phyloP scores from a whole-genome alignment of 306 rosid species.

The Vigna reflexopilosa region DNA sequence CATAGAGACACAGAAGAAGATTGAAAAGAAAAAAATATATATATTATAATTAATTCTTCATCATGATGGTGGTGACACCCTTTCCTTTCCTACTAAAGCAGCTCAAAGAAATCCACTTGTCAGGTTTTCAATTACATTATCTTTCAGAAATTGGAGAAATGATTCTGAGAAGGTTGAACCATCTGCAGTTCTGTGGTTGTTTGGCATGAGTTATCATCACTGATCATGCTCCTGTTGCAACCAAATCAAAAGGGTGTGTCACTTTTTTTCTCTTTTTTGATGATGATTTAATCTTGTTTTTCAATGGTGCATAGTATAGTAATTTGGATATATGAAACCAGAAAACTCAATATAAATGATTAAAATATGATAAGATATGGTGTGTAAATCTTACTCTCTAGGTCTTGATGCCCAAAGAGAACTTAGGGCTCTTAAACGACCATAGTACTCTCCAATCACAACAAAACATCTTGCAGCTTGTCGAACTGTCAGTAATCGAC shows the following conservation, averaged over 20 bases:
- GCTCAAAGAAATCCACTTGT: conserved; percentile 36
- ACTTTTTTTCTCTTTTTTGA: background rate
- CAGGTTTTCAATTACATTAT: conserved; percentile 11
- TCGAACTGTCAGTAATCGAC: conserved; percentile 71
- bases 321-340: too few species aligned
- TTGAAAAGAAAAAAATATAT: conserved; percentile 8
- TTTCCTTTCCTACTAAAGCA: conserved; percentile 50
- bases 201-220: conserved; percentile 83
- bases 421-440: conserved; percentile 86
- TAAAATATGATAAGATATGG: background rate
- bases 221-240: conserved; percentile 60
- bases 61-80: conserved; percentile 9
- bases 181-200: conserved; percentile 82
- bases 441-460: conserved; percentile 85
- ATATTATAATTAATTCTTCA: conserved; percentile 15
- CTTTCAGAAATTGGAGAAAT: conserved; percentile 67
- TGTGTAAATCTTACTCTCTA: conserved; percentile 64
- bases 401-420: conserved; percentile 95
- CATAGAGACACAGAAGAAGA: conserved; percentile 27
- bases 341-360: too few species aligned
- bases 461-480: conserved; percentile 84
- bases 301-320: background rate
- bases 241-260: conserved; percentile 27
- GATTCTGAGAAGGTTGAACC: conserved; percentile 71
- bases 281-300: background rate